Base-by-base conservation (phyloP, 331 rosid genomes). In the Malus hybrid region DNA sequence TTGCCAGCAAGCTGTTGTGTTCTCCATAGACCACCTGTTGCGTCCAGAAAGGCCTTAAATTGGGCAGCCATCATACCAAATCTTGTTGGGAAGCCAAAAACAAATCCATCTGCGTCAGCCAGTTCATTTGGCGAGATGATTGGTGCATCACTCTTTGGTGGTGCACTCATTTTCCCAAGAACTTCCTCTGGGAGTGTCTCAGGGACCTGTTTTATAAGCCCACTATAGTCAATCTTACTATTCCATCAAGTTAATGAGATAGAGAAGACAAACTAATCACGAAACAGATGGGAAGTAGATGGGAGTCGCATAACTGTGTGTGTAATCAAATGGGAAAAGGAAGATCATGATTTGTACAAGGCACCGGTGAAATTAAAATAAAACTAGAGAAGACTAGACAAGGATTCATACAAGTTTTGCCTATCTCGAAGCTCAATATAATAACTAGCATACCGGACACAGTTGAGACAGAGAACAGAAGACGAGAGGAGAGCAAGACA, bases 61-160 rank as follows among this genome's bases (percentile, higher is more conserved):
- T 93, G 98, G 83, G 98, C 96, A 67, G 96, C 83, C 99, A 94
- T 94, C 97, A 94, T 94, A 77, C 99, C 99, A 72, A 87, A 94
- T 89, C 99, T 91, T 71, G 99, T 94, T 69, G 99, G 99, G 82
- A 94, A 94, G 36, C 99, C 99, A 13, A 94, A 91, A 52, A 94
- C 70, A 34, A 91, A 87, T 16, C 99, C 99, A 34, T 94, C 99
- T 33, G 95, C 99, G 19, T 90, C 97, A 10, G 96, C 32, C 28
- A 94, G 95, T 73, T 94, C 96, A 29, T 82, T 80, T 10, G 99
- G 90, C 6, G 97, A 85, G 66, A 94, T 91, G 87, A 85, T 46
- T 3, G 90, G 91, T 42, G 73, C 90, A 69, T 94, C 96, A 70
- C 90, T 87, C 90, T 94, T 94, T 20, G 94, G 92, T 56, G 96